Conservation (phyloP, 2,329 filamentous ascomycete genomes). For the Zasmidium cellare region DNA sequence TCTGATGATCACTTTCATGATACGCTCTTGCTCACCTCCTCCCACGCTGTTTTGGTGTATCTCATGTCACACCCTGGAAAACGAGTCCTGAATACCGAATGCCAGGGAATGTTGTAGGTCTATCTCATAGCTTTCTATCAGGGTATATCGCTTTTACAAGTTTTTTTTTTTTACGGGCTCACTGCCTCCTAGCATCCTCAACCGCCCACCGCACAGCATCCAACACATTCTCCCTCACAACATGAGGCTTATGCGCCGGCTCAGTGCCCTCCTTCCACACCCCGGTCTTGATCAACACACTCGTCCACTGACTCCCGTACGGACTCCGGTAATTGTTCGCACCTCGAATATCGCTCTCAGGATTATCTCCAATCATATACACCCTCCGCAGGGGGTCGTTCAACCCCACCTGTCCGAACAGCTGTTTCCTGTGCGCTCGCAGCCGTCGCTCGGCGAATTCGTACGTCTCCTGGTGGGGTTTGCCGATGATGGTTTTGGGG, state of each 20-base stretch:
- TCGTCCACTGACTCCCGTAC: slow-evolving; percentile 71
- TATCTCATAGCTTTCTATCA: neutral
- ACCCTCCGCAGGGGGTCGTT: slow-evolving; percentile 63
- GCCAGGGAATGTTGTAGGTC: too few species aligned
- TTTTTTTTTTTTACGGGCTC: neutral
- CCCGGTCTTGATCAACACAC: slow-evolving; percentile 76
- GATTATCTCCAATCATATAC: slow-evolving; percentile 82
- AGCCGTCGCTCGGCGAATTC: slow-evolving; percentile 78
- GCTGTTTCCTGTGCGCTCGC: slow-evolving; percentile 55
- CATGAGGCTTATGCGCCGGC: slow-evolving; percentile 63
- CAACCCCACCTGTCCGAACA: slow-evolving; percentile 42
- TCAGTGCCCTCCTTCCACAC: slow-evolving; percentile 62
- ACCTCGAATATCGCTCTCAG: slow-evolving; percentile 83
- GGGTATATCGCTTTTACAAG: neutral
- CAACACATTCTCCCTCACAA: slow-evolving; percentile 71
- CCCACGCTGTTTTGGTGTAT: too few species aligned
- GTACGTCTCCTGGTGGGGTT: slow-evolving; percentile 77
- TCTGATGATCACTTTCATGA: too few species aligned
- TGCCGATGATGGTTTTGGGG: slow-evolving; percentile 70
- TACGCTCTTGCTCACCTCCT: too few species aligned
- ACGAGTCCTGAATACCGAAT: too few species aligned
- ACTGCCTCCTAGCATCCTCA: slow-evolving; percentile 44
- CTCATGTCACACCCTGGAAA: too few species aligned
- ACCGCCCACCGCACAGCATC: slow-evolving; percentile 77
- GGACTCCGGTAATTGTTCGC: slow-evolving; percentile 73